Conservation (phyloP, 2,329 filamentous ascomycete genomes). For the Trichoderma arundinaceum region DNA sequence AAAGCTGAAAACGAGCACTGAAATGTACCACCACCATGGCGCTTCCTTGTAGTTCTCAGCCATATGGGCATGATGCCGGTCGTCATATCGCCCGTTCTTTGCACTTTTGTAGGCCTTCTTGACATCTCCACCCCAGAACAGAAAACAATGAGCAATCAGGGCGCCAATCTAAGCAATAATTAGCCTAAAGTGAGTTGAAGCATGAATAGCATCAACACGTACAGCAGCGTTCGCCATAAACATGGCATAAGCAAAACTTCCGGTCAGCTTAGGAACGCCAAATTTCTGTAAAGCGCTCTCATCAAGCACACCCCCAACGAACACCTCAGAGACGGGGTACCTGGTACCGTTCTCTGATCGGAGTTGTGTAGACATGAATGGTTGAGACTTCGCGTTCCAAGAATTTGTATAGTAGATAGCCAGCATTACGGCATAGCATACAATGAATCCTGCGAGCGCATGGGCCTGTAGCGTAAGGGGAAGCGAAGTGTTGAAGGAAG, state of each 20-base stretch:
- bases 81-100: slow-evolving; percentile 50
- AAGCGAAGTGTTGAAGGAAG: slow-evolving; percentile 58
- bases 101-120: slow-evolving; percentile 49
- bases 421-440: slow-evolving; percentile 57
- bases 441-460: slow-evolving; percentile 50
- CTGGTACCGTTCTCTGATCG: slow-evolving; percentile 46
- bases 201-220: slow-evolving; percentile 37
- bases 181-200: not conserved
- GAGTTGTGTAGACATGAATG: slow-evolving; percentile 61
- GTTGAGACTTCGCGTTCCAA: slow-evolving; percentile 54
- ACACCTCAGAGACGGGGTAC: slow-evolving; percentile 51
- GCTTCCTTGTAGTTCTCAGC: slow-evolving; percentile 57
- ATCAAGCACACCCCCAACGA: slow-evolving; percentile 50
- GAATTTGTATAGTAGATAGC: slow-evolving; percentile 58
- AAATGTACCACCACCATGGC: slow-evolving; percentile 46
- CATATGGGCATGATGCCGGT: slow-evolving; percentile 61
- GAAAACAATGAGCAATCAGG: slow-evolving; percentile 55
- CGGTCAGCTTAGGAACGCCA: slow-evolving; percentile 55
- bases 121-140: slow-evolving; percentile 64
- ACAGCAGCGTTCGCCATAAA: slow-evolving; percentile 64
- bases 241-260: slow-evolving; percentile 58
- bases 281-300: slow-evolving; percentile 48
- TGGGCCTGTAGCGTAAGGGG: slow-evolving; percentile 59
- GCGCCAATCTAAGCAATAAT: slow-evolving; percentile 56
- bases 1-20: slow-evolving; percentile 42